A percentile compares a stretch with the other conserved stretches of the same genome.
phyloP scores from a whole-genome alignment of 2,329 filamentous ascomycete species.

The Cytospora piceae region DNA sequence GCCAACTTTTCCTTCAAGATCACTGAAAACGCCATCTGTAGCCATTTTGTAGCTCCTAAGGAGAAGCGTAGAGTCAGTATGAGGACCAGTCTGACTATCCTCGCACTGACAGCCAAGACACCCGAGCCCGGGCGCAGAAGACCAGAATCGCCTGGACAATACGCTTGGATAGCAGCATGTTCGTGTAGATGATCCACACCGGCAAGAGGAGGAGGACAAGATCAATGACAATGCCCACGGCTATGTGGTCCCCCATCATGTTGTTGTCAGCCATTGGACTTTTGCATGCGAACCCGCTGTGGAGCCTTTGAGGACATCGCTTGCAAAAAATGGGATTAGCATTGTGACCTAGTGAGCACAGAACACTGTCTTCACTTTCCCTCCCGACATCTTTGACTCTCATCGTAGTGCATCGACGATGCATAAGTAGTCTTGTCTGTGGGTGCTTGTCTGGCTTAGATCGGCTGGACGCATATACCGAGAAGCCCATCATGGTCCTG shows the following conservation, averaged over 20 bases:
- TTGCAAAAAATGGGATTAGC: background rate
- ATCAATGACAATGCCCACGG: constrained; percentile 41
- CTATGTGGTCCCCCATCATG: constrained; percentile 42
- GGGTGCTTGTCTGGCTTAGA: no score
- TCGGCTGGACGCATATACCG: no score
- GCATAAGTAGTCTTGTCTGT: no score
- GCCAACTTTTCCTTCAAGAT: constrained; percentile 47
- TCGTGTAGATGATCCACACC: constrained; percentile 43
- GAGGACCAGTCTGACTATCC: background rate
- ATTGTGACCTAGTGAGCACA: no score
- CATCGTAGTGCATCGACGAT: no score
- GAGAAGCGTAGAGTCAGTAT: no score
- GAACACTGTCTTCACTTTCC: no score
- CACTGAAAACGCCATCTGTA: constrained; percentile 44
- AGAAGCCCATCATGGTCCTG: no score
- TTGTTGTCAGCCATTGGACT: constrained; percentile 29
- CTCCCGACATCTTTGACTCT: no score
- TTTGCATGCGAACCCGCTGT: background rate
- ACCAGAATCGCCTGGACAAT: constrained; percentile 42
- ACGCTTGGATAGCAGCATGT: constrained; percentile 42
- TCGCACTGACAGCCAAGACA: constrained; percentile 9
- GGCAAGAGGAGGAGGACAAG: constrained; percentile 41
- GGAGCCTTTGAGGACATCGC: no score
- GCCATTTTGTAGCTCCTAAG: constrained; percentile 44
- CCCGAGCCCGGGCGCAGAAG: constrained; percentile 45